phyloP scores from a whole-genome alignment of 805 yeast genomes.

The Lipomyces kockii region DNA sequence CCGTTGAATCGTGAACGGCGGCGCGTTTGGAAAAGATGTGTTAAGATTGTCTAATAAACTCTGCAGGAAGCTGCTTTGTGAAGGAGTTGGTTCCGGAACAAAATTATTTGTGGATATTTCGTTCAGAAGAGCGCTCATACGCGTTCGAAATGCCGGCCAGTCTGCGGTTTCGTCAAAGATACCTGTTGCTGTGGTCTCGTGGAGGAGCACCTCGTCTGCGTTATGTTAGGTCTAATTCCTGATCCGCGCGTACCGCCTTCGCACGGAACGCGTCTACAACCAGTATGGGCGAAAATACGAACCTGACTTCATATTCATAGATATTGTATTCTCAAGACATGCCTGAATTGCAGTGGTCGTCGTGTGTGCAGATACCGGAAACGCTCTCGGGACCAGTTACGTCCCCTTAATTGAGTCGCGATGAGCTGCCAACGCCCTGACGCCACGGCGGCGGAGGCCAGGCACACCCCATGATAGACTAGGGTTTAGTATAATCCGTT shows the following conservation, averaged over 20 bases:
- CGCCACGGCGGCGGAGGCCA: not conserved
- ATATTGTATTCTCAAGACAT: not conserved
- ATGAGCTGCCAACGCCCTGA: not conserved
- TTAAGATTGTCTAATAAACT: slow-evolving; percentile 5
- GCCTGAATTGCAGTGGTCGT: not conserved
- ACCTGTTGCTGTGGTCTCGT: slow-evolving; percentile 2
- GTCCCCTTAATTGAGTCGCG: not conserved
- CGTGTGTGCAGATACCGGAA: not conserved
- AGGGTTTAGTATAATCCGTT: not conserved
- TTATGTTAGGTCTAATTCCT: not conserved
- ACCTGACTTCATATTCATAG: not conserved
- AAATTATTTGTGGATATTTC: not conserved
- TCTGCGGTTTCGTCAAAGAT: slow-evolving; percentile 4
- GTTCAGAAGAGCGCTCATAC: not conserved
- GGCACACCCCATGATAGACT: not conserved
- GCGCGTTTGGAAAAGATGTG: slow-evolving; percentile 27
- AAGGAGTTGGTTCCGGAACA: slow-evolving; percentile 3
- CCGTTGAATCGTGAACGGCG: slow-evolving; percentile 50
- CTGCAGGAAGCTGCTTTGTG: slow-evolving; percentile 1
- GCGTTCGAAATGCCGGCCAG: slow-evolving; percentile 9
- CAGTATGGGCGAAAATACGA: not conserved
- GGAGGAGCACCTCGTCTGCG: not conserved
- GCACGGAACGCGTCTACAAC: not conserved
- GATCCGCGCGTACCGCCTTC: not conserved
- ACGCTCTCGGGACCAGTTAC: not conserved